phyloP scores from a whole-genome alignment of 2,329 filamentous ascomycete genomes.

The Pleurostoma richardsiae region DNA sequence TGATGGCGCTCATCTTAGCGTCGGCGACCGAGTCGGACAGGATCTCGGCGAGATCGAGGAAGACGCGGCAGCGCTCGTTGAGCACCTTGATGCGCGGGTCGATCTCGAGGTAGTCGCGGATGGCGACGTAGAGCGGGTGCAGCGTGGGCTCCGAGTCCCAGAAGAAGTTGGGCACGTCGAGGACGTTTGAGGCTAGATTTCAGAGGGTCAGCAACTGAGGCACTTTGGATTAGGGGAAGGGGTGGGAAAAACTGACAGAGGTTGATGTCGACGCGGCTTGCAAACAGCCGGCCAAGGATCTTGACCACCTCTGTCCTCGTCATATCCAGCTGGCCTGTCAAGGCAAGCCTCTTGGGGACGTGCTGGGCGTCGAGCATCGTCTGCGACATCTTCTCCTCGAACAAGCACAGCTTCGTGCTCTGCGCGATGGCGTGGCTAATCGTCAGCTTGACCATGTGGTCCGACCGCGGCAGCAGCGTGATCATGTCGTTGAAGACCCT shows the following conservation, averaged over 20 bases:
- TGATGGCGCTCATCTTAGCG: slow-evolving; percentile 92
- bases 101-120: slow-evolving; percentile 96
- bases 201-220: slow-evolving; percentile 5
- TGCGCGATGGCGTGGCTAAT: slow-evolving; percentile 98
- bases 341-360: slow-evolving; percentile 80
- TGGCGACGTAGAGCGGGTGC: slow-evolving; percentile 87
- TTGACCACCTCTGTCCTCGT: slow-evolving; percentile 86
- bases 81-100: slow-evolving; percentile 93
- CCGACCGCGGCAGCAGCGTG: slow-evolving; percentile 78
- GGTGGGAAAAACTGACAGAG: slow-evolving; percentile 62
- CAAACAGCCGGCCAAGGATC: slow-evolving; percentile 86
- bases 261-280: slow-evolving; percentile 93
- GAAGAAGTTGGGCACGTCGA: slow-evolving; percentile 95
- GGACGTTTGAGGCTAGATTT: slow-evolving; percentile 76
- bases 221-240: background rate
- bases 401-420: slow-evolving; percentile 92
- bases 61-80: slow-evolving; percentile 94
- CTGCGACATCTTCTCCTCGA: slow-evolving; percentile 91
- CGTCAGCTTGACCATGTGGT: slow-evolving; percentile 98
- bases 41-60: slow-evolving; percentile 93
- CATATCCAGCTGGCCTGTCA: slow-evolving; percentile 90
- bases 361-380: slow-evolving; percentile 93
- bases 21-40: slow-evolving; percentile 88
- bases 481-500: slow-evolving; percentile 99
- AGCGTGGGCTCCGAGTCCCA: slow-evolving; percentile 96